Evolutionary conservation across 2,329 filamentous ascomycete species (phyloP).

Genomic region (Pyrenophora graminea): DNA sequence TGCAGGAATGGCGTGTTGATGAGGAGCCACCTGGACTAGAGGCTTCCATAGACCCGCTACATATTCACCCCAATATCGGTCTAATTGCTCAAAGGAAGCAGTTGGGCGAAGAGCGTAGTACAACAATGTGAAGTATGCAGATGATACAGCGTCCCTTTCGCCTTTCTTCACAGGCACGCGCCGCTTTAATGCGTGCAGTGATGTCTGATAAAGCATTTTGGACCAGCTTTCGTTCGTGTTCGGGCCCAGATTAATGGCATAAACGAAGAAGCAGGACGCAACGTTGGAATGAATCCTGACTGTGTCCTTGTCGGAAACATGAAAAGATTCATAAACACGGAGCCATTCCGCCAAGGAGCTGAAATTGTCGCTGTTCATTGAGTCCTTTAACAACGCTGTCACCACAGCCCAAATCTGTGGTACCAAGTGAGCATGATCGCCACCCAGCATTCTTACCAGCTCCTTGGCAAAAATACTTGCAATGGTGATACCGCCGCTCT

Average conservation of each 20-base stretch:
- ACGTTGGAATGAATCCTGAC: slow-evolving; percentile 71
- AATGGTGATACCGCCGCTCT: slow-evolving; percentile 60
- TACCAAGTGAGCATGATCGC: slow-evolving; percentile 67
- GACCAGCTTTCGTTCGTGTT: slow-evolving; percentile 54
- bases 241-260: slow-evolving; percentile 68
- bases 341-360: slow-evolving; percentile 75
- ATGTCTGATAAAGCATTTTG: slow-evolving; percentile 35
- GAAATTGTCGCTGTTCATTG: slow-evolving; percentile 68
- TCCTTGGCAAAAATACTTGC: slow-evolving; percentile 67
- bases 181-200: slow-evolving; percentile 33
- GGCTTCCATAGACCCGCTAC: slow-evolving; percentile 66
- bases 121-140: slow-evolving; percentile 67
- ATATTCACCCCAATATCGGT: slow-evolving; percentile 77
- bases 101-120: slow-evolving; percentile 66
- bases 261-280: slow-evolving; percentile 86
- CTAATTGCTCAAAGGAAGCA: slow-evolving; percentile 66
- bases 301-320: slow-evolving; percentile 74
- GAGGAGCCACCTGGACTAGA: slow-evolving; percentile 25
- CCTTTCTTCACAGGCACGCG: slow-evolving; percentile 69
- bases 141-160: slow-evolving; percentile 63
- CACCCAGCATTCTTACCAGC: slow-evolving; percentile 62
- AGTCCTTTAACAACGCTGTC: slow-evolving; percentile 71
- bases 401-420: slow-evolving; percentile 89
- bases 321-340: slow-evolving; percentile 76
- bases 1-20: slow-evolving; percentile 33